A percentile compares a stretch with the other conserved stretches of the same genome.
These are phyloP conservation scores for Fusarium sp. DNA, from an alignment of 2,329 filamentous ascomycete genomes.

Conservation along the genomic window DNA sequence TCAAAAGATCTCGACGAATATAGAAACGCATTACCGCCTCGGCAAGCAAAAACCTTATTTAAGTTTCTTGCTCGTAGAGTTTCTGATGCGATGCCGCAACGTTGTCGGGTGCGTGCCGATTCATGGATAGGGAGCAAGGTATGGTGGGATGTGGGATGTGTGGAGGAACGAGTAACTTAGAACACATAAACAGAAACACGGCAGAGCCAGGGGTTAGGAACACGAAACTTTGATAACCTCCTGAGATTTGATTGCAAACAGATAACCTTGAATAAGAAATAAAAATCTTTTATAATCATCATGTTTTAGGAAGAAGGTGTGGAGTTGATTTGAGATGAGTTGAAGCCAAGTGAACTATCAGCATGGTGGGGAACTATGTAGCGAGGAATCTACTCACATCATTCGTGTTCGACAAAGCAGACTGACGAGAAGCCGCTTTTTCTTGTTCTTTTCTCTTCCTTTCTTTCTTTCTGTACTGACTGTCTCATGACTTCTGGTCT, in stretches of 20 bases:
- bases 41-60: background rate
- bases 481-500: constrained; percentile 1
- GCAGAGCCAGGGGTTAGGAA: background rate
- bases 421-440: constrained; percentile 1
- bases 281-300: background rate
- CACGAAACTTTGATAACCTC: constrained; percentile 3
- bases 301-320: too few relatives aligned
- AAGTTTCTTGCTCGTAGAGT: background rate
- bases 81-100: constrained; percentile 6
- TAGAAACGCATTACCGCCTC: background rate
- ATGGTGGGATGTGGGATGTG: constrained; percentile 1
- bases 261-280: background rate
- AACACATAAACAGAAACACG: constrained; percentile 15
- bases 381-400: background rate
- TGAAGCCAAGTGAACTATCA: background rate
- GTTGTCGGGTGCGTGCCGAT: constrained; percentile 25
- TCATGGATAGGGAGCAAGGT: background rate
- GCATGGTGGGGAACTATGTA: background rate
- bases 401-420: constrained; percentile 14
- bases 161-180: constrained; percentile 12
- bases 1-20: background rate
- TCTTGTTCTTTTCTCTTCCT: background rate
- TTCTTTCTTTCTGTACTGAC: too few relatives aligned
- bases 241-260: constrained; percentile 5
- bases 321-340: background rate